phyloP scores from a whole-genome alignment of 2,329 filamentous ascomycete species.

The Diaporthe sp. region DNA sequence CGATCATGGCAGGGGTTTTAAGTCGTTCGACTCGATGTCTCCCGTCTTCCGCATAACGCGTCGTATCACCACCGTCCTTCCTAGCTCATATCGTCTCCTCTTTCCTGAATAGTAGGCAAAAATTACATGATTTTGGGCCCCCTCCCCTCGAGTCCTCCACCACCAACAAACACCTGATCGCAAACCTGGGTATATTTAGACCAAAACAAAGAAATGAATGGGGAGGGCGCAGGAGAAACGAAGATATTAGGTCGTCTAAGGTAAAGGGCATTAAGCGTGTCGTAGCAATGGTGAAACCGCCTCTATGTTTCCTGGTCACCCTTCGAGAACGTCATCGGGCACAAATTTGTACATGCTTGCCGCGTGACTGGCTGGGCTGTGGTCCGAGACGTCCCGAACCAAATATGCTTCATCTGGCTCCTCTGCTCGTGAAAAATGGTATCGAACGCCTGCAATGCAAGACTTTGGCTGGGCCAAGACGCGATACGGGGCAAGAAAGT shows the following conservation, averaged over 20 bases:
- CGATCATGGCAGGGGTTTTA: conserved; percentile 25
- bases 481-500: conserved; percentile 43
- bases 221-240: conserved; percentile 48
- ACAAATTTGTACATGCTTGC: conserved; percentile 36
- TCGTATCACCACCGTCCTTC: conserved; percentile 29
- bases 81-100: conserved; percentile 21
- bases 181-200: conserved; percentile 57
- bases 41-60: conserved; percentile 21
- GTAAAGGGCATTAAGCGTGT: conserved; percentile 52
- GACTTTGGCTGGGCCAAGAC: conserved; percentile 38
- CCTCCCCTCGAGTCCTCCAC: conserved; percentile 51
- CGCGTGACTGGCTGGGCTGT: neutral
- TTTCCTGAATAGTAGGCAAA: conserved; percentile 38
- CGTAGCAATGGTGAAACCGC: conserved; percentile 42
- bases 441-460: conserved; percentile 33
- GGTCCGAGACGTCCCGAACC: neutral
- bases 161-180: conserved; percentile 50
- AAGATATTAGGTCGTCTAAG: conserved; percentile 48
- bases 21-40: conserved; percentile 34
- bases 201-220: conserved; percentile 53
- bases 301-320: conserved; percentile 5
- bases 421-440: conserved; percentile 18
- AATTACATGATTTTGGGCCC: conserved; percentile 45
- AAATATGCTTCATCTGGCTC: conserved; percentile 24
- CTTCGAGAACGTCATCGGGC: conserved; percentile 4